Base-by-base conservation (phyloP, 352 stramenopile species). In the Phytophthora syringae region DNA sequence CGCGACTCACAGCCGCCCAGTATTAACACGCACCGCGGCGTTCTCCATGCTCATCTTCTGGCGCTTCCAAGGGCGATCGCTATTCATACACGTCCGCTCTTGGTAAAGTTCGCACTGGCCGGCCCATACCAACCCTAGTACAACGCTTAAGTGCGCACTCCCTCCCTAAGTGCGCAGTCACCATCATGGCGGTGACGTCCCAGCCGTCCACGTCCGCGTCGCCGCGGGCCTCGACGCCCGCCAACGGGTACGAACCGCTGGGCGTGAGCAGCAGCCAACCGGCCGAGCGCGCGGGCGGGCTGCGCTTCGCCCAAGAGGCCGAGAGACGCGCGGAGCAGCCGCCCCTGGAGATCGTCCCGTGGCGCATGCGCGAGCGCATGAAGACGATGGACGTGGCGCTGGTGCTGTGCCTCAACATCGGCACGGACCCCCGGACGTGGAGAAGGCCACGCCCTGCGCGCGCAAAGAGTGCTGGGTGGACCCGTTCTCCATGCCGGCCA, bases 381-480 rank as follows among this genome's bases (percentile, higher is more conserved):
- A 96, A 96, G 72, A 96, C 86, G 27, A 96, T 96, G 88, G 88
- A 96, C 52, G 94, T 99, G 16, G 97, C 90, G 34, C 82, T 99
- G 5, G 93, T 99, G 44, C 75, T 99, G 32, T 99, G 97, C 63
- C 83, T 99, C 6, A 99, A 99, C 72, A 98, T 99, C 57, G 97
- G 97, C 1, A 99, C 96, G 15, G 97, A 99, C 75, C 98, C 98
- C 98, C 97, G 0, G 98, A 99, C 66, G 79, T 99, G n/a, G 84
- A 97, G 44, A 98, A 98, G 70, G 84, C 97, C n/a, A 92, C 87
- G 34, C 97, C 97, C 7, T 99, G 97, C 70, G 97, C 97, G 16
- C 89, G 95, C 36, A 94, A 99, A 53, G 96, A 99, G 76, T 99
- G 96, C 75, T 99, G 98, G 98, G 93, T 99, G 53, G 97, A 99